Conservation (phyloP, 176 grass and related monocot genomes). For the Miscanthus lutarioriparius region DNA sequence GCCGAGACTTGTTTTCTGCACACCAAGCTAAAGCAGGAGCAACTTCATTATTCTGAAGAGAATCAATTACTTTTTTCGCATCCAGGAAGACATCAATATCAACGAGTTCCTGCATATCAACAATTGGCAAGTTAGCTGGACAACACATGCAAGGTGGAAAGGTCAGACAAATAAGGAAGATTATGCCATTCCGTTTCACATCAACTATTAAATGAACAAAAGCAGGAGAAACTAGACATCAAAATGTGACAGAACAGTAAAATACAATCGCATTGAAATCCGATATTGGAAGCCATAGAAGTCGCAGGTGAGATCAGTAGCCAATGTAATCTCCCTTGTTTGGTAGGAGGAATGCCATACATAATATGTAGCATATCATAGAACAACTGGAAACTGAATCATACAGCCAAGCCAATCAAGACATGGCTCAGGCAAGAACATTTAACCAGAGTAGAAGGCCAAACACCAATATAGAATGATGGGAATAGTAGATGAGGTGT, state of each 20-base stretch:
- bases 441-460: background rate
- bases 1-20: constrained; percentile 93
- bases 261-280: background rate
- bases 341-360: background rate
- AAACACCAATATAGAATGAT: constrained; percentile 1
- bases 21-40: constrained; percentile 87
- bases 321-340: background rate
- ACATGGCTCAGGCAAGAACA: background rate
- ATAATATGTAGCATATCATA: background rate
- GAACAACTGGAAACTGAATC: constrained; percentile 3
- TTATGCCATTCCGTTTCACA: constrained; percentile 1
- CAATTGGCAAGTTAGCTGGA: constrained; percentile 24
- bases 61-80: constrained; percentile 89
- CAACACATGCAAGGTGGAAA: background rate
- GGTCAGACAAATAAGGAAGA: background rate
- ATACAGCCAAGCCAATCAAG: constrained; percentile 8
- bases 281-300: background rate
- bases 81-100: constrained; percentile 87
- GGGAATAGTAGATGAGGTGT: background rate
- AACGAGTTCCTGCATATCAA: constrained; percentile 73
- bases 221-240: background rate
- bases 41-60: constrained; percentile 88
- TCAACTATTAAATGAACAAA: background rate
- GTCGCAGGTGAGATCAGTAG: background rate
- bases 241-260: constrained; percentile 8